A percentile compares a stretch with the other conserved stretches of the same genome.
Evolutionary conservation across 345 rosid species (phyloP).

Genomic region (Citrus inodora): DNA sequence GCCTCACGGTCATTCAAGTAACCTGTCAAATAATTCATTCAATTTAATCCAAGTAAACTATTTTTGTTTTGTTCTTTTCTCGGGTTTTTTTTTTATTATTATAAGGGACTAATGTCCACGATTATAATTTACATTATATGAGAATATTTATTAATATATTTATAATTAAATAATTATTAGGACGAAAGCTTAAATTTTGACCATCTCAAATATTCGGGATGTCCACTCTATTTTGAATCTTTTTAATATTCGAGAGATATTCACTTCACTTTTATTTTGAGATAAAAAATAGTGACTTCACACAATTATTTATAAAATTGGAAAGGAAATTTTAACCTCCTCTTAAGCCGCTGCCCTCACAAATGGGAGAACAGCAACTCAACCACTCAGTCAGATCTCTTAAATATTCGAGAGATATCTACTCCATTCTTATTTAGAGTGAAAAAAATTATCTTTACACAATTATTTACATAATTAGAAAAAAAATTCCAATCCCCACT

Average conservation of each 20-base stretch:
- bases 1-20: conserved; percentile 57
- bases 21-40: conserved; percentile 24
- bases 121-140: too few relatives aligned
- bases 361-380: fast-evolving
- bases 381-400: too few relatives aligned
- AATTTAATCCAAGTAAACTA: background rate
- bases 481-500: fast-evolving
- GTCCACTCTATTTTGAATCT: fast-evolving
- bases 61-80: too few relatives aligned
- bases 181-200: too few relatives aligned
- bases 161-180: fast-evolving
- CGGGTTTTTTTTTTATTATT: too few relatives aligned
- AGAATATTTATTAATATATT: too few relatives aligned
- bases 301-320: too few relatives aligned
- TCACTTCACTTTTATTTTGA: fast-evolving
- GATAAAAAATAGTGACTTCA: fast-evolving
- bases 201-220: fast-evolving
- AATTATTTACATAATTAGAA: too few relatives aligned
- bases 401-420: too few relatives aligned
- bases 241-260: fast-evolving
- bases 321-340: fast-evolving
- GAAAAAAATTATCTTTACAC: fast-evolving
- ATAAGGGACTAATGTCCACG: too few relatives aligned
- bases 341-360: too few relatives aligned
- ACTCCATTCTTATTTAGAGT: too few relatives aligned